Conservation (phyloP, 2,329 filamentous ascomycete genomes). For the Phaeomoniella chlamydospora region DNA sequence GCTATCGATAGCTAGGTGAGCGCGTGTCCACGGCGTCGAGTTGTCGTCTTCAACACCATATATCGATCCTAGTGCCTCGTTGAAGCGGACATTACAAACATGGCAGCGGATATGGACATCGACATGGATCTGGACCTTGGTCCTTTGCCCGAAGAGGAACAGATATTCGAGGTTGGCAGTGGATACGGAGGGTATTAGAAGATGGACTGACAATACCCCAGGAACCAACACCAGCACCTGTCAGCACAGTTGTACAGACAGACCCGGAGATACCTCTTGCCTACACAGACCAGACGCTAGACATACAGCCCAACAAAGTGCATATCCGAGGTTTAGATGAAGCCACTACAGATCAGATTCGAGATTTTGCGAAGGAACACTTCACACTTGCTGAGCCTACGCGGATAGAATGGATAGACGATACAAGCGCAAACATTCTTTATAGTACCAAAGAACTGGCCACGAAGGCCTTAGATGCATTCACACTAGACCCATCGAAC, state of each 20-base stretch:
- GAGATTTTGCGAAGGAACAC: conserved; percentile 57
- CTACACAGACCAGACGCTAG: conserved; percentile 11
- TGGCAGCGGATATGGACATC: conserved; percentile 34
- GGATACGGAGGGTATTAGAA: too few species aligned
- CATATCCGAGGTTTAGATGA: conserved; percentile 73
- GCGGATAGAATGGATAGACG: conserved; percentile 79
- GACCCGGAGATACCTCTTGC: conserved; percentile 9
- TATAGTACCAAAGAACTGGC: conserved; percentile 47
- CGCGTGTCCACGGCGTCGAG: too few species aligned
- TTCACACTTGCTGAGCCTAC: conserved; percentile 41
- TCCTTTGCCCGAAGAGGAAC: conserved; percentile 27
- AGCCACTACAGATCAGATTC: conserved; percentile 67
- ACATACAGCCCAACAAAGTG: conserved; percentile 43
- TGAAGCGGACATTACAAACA: too few species aligned
- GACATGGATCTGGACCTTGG: conserved; percentile 55
- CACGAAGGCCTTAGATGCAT: conserved; percentile 34
- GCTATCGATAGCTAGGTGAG: too few species aligned
- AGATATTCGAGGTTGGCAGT: conserved; percentile 1
- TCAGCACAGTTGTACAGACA: conserved; percentile 4
- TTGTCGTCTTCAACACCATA: too few species aligned
- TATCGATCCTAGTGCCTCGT: too few species aligned
- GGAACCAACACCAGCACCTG: neutral
- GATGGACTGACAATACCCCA: neutral
- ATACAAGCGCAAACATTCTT: conserved; percentile 74
- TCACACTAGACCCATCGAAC: conserved; percentile 25